Evolutionary conservation across 495 filamentous ascomycete species (phyloP).

Genomic region (Aspergillus ostianus): DNA sequence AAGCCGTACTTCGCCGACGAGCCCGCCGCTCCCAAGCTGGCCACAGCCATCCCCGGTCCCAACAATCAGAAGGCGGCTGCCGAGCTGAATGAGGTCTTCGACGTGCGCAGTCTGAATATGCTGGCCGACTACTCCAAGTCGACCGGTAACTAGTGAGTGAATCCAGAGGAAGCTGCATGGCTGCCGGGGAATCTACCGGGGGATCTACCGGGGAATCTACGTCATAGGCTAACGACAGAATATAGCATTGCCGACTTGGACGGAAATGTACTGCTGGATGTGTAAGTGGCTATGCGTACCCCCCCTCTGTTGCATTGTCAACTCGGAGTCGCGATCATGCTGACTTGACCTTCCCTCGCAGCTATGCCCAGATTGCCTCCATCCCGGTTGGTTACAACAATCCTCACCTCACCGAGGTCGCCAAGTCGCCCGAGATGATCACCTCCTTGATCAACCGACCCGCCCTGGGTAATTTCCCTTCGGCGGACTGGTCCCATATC

Average conservation of each 20-base stretch:
- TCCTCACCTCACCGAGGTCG: constrained; percentile 68
- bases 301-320: too few species aligned
- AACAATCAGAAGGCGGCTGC: constrained; percentile 67
- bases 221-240: constrained; percentile 25
- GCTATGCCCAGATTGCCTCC: constrained; percentile 93
- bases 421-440: constrained; percentile 75
- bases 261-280: constrained; percentile 65
- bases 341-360: constrained; percentile 33
- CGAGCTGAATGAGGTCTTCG: constrained; percentile 81
- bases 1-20: constrained; percentile 68
- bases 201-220: background rate
- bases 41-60: constrained; percentile 82
- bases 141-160: constrained; percentile 57
- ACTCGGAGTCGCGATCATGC: background rate
- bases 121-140: constrained; percentile 74
- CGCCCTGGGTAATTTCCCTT: constrained; percentile 94
- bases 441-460: constrained; percentile 88
- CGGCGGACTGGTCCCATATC: constrained; percentile 81
- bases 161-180: background rate
- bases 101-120: constrained; percentile 93
- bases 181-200: background rate
- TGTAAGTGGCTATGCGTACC: constrained; percentile 68
- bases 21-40: constrained; percentile 69
- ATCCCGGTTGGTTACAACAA: constrained; percentile 99
- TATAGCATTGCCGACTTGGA: constrained; percentile 82